phyloP scores from a whole-genome alignment of 2,329 filamentous ascomycete species.

The Apiospora kogelbergensis region DNA sequence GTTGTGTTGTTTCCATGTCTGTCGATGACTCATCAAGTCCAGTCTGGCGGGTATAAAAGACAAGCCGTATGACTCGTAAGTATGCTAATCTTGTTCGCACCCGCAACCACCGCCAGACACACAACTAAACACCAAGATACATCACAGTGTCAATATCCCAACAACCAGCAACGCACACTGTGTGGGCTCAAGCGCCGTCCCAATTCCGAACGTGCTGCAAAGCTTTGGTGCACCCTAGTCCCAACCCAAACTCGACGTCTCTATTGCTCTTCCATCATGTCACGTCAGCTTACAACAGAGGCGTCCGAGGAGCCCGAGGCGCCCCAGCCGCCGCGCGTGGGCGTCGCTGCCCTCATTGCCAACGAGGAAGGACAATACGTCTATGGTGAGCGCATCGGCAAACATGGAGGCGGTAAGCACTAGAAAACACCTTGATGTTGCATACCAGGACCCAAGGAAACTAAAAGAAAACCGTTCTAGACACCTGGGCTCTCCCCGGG shows the following conservation, averaged over 20 bases:
- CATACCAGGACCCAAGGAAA: background rate
- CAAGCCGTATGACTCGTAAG: too few relatives aligned
- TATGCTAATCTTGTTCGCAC: too few relatives aligned
- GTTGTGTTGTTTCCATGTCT: too few relatives aligned
- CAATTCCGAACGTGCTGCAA: background rate
- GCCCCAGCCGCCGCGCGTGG: conserved; percentile 51
- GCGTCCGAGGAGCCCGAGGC: too few relatives aligned
- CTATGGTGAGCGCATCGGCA: conserved; percentile 47
- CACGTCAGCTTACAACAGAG: background rate
- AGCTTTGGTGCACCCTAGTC: background rate
- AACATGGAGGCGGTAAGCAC: conserved; percentile 50
- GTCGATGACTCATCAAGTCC: too few relatives aligned
- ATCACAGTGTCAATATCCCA: background rate
- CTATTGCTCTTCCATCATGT: background rate
- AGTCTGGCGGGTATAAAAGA: background rate
- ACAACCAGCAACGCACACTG: accelerated
- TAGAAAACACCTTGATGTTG: too few relatives aligned
- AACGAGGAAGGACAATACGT: conserved; percentile 44
- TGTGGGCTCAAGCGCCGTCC: background rate
- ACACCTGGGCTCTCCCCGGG: conserved; percentile 67
- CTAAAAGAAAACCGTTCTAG: conserved; percentile 30
- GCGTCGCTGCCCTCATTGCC: conserved; percentile 47
- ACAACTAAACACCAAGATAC: background rate
- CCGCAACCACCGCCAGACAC: background rate
- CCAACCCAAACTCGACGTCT: background rate